Conservation (phyloP, 345 rosid genomes). For the Anastatica hierochuntica region DNA sequence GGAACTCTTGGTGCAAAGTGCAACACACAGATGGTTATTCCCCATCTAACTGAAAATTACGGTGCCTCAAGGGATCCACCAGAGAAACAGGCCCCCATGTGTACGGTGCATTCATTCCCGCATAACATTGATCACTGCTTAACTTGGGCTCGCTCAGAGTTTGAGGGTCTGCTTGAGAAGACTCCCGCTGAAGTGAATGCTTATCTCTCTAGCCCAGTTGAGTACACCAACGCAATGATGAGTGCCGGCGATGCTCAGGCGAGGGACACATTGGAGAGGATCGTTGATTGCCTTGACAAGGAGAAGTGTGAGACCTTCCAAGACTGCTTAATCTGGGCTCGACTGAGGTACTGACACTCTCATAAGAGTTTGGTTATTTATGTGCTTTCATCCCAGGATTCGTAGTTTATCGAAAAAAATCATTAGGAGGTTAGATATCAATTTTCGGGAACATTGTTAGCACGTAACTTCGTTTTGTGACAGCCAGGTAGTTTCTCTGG, state of each 20-base stretch:
- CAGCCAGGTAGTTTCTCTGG: not conserved
- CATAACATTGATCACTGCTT: conserved; percentile 98
- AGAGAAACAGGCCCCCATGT: conserved; percentile 99
- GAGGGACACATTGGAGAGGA: conserved; percentile 76
- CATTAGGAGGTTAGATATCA: not conserved
- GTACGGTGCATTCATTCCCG: conserved; percentile 97
- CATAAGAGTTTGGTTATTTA: not conserved
- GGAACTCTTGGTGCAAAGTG: conserved; percentile 98
- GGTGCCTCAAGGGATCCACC: conserved; percentile 99
- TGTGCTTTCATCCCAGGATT: not conserved
- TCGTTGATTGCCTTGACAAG: conserved; percentile 84
- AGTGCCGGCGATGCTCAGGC: conserved; percentile 98
- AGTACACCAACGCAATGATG: conserved; percentile 54
- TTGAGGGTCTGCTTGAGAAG: conserved; percentile 97
- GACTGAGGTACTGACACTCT: conserved; percentile 46
- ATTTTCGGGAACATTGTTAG: not conserved
- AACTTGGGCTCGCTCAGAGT: conserved; percentile 99
- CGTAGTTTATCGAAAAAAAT: not conserved
- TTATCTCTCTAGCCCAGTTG: conserved; percentile 64
- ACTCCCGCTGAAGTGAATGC: conserved; percentile 96
- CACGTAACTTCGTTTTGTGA: not conserved
- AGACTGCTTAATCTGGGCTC: conserved; percentile 95
- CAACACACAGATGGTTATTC: conserved; percentile 98
- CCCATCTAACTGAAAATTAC: conserved; percentile 93
- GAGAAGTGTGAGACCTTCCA: conserved; percentile 82